Conservation (phyloP, 2,329 filamentous ascomycete species). For the Sclerotinia spermophila region DNA sequence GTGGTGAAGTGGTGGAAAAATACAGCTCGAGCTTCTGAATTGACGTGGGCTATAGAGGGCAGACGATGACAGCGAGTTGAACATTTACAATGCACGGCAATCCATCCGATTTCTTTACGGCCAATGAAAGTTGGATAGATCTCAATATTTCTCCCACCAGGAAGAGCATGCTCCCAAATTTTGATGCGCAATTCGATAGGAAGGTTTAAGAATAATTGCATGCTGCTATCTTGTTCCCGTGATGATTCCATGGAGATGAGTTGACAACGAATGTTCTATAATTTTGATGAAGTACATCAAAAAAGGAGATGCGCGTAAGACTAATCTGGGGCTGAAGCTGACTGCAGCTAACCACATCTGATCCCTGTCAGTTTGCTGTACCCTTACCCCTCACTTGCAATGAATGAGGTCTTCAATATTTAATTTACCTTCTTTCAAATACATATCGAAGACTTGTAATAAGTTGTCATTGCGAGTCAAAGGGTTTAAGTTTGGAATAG, state of each 20-base stretch:
- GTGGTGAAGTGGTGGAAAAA: not conserved
- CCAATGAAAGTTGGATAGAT: not conserved
- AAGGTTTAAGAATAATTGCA: not conserved
- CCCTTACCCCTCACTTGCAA: not conserved
- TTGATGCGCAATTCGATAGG: not conserved
- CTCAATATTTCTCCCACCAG: constrained; percentile 3
- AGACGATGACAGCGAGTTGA: not conserved
- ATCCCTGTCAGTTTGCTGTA: not conserved
- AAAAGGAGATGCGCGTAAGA: not conserved
- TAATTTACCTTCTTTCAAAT: not conserved
- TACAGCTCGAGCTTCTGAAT: not conserved
- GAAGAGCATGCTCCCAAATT: not conserved
- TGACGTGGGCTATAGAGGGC: not conserved
- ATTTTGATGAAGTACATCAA: not conserved
- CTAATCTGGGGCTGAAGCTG: not conserved
- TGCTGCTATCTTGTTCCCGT: not conserved
- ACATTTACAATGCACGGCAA: not conserved
- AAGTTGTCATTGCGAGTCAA: too few species aligned
- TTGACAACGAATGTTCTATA: not conserved
- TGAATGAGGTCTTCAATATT: not conserved
- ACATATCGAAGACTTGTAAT: not conserved
- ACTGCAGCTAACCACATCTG: not conserved
- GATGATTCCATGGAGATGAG: too few species aligned
- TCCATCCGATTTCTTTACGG: not conserved
- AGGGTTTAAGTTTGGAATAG: not conserved